Base-by-base conservation (phyloP, 768 basidiomycete species). In the Hortiboletus campestris region DNA sequence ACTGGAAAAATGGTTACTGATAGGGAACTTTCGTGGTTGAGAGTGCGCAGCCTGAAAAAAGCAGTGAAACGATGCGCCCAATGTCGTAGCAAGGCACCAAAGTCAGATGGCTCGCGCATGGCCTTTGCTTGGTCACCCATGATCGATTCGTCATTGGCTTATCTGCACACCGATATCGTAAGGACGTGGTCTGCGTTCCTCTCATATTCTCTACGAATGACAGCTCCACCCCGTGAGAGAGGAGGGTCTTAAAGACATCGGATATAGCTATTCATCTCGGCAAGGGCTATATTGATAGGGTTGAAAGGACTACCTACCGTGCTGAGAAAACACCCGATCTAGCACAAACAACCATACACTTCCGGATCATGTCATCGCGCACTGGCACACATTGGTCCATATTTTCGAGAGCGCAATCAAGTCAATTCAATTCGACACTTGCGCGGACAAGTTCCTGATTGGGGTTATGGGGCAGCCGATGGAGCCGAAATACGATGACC, bases 401-500 rank as follows among this genome's bases (percentile, higher is more conserved):
- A 44, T 13, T 35, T 46, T 50, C 28, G 35, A 60, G 38, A 22
- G 28, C 10, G 19, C 45, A 12, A 39, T 56, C 38, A 34, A 45
- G 25, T 34, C 62, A 46, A 55, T 51, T 56, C 41, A 46, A 42
- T 43, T 25, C 43, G 38, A 51, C 44, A 29, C 45, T 38, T 50
- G 13, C 40, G 47, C 55, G 53, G 54, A 62, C 44, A 41, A 41
- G 50, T 19, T 25, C 44, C 63, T 48, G 54, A 40, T 47, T 58
- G 49, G 52, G 34, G 49, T 32, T 41, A 34, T 32, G 19, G 46
- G 34, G 49, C 42, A 66, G 53, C 67, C 56, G 64, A 58, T 60
- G 60, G 58, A 56, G 46, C 63, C 57, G 59, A 62, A 47, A 34
- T n/a, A 53, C 57, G 51, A 59, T 56, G 63, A 63, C 58, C 55